Evolutionary conservation across 2,329 filamentous ascomycete species (phyloP).

Genomic region (Alternaria ventricosa): DNA sequence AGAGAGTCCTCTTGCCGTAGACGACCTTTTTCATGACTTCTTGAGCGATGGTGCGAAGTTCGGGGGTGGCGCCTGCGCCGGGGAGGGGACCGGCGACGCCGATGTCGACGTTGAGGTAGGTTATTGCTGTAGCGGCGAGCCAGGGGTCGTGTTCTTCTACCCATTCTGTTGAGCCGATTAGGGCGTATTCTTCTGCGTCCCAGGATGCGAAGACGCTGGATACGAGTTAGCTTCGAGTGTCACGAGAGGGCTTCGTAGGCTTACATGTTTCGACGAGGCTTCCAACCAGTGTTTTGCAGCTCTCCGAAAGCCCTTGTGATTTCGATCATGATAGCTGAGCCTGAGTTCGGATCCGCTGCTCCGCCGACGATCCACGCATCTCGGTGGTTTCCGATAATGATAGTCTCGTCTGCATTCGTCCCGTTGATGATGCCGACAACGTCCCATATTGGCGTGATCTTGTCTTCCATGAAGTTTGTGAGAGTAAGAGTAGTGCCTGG

Average conservation of each 20-base stretch:
- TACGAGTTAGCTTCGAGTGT: conserved; percentile 48
- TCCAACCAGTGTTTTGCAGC: conserved; percentile 57
- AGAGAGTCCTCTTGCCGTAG: conserved; percentile 51
- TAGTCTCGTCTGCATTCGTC: conserved; percentile 63
- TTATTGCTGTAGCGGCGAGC: conserved; percentile 52
- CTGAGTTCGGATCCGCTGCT: conserved; percentile 60
- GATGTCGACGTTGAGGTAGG: conserved; percentile 61
- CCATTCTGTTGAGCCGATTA: conserved; percentile 54
- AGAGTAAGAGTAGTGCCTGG: conserved; percentile 55
- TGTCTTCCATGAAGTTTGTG: conserved; percentile 78
- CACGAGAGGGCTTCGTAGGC: conserved; percentile 45
- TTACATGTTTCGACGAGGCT: conserved; percentile 58
- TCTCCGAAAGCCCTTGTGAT: conserved; percentile 58
- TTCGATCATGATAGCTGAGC: conserved; percentile 58
- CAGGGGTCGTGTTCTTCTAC: conserved; percentile 58
- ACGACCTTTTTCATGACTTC: conserved; percentile 51
- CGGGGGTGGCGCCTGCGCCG: conserved; percentile 47
- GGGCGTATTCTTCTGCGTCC: conserved; percentile 52
- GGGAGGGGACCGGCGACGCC: conserved; percentile 55
- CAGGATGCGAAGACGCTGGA: conserved; percentile 50
- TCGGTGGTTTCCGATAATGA: conserved; percentile 61
- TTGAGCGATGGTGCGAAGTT: conserved; percentile 47
- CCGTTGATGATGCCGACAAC: conserved; percentile 71
- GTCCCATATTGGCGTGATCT: conserved; percentile 81
- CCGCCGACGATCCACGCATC: conserved; percentile 63